These are phyloP conservation scores for Globisporangium takayamanum DNA, from an alignment of 352 stramenopile species.

Conservation along the genomic window DNA sequence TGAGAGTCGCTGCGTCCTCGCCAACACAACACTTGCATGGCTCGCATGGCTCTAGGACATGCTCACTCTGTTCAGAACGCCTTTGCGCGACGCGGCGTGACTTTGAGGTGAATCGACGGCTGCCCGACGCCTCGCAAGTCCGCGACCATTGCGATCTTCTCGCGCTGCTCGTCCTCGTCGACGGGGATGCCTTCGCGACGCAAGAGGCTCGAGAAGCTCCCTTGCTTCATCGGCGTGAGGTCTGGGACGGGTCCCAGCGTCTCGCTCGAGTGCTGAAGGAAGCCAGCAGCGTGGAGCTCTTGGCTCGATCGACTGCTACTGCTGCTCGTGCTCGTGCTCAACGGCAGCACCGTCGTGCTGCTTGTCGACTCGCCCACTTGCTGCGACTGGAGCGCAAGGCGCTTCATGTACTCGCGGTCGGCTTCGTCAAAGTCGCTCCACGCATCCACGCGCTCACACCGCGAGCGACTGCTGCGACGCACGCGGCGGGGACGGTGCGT, in stretches of 20 bases:
- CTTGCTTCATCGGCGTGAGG: constrained; percentile 31
- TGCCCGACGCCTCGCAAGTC: constrained; percentile 33
- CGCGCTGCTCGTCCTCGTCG: constrained; percentile 35
- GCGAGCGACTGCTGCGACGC: constrained; percentile 6
- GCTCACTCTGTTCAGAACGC: not conserved
- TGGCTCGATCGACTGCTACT: not conserved
- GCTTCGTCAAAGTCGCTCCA: constrained; percentile 43
- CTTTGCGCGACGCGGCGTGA: constrained; percentile 1
- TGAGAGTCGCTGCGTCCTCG: no score
- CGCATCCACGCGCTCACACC: not conserved
- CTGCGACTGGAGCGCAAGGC: constrained; percentile 17
- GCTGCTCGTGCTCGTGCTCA: not conserved
- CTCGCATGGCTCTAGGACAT: not conserved
- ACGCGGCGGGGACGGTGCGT: constrained; percentile 11
- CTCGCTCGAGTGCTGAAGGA: not conserved
- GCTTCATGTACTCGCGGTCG: constrained; percentile 39
- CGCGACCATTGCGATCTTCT: constrained; percentile 24
- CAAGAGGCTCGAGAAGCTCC: constrained; percentile 39
- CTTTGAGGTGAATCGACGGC: constrained; percentile 12
- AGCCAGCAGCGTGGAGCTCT: not conserved
- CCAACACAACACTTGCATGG: no score
- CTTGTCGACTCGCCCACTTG: not conserved
- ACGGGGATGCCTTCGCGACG: constrained; percentile 37
- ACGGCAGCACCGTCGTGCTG: not conserved
- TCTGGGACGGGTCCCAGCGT: constrained; percentile 12